Conservation (phyloP, 108 stramenopile species). For the Pelagomonas calceolata region DNA sequence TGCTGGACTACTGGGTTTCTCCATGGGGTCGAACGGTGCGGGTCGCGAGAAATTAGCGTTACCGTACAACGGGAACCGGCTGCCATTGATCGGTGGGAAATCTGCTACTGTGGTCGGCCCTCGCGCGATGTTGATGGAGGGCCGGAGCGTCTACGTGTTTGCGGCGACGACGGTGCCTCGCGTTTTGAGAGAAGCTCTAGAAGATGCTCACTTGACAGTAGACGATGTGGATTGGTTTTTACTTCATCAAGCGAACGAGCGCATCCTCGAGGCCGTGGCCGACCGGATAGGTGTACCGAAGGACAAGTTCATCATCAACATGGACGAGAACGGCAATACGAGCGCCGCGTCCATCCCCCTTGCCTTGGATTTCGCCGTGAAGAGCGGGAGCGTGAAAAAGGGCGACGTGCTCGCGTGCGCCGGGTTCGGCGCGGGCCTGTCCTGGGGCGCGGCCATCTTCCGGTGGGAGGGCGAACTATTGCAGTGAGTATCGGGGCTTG, state of each 20-base stretch:
- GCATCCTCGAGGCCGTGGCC: conserved; percentile 91
- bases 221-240: conserved; percentile 85
- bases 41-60: conserved; percentile 18
- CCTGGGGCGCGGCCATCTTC: conserved; percentile 88
- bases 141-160: conserved; percentile 87
- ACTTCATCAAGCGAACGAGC: conserved; percentile 92
- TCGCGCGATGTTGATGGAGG: conserved; percentile 83
- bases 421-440: conserved; percentile 94
- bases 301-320: conserved; percentile 82
- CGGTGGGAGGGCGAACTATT: conserved; percentile 53
- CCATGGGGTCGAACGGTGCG: conserved; percentile 79
- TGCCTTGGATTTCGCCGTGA: conserved; percentile 84
- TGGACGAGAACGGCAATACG: conserved; percentile 83
- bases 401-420: conserved; percentile 92
- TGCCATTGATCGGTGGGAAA: not conserved
- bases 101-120: conserved; percentile 10
- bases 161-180: conserved; percentile 82
- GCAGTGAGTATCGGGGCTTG: no score
- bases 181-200: conserved; percentile 76
- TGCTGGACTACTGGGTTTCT: conserved; percentile 69
- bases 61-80: no score
- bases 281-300: conserved; percentile 73
- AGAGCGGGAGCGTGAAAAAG: conserved; percentile 73
- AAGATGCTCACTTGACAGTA: conserved; percentile 63
- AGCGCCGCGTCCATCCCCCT: conserved; percentile 84